Conservation (phyloP, 2,329 filamentous ascomycete species). For the Esteya vermicola region DNA sequence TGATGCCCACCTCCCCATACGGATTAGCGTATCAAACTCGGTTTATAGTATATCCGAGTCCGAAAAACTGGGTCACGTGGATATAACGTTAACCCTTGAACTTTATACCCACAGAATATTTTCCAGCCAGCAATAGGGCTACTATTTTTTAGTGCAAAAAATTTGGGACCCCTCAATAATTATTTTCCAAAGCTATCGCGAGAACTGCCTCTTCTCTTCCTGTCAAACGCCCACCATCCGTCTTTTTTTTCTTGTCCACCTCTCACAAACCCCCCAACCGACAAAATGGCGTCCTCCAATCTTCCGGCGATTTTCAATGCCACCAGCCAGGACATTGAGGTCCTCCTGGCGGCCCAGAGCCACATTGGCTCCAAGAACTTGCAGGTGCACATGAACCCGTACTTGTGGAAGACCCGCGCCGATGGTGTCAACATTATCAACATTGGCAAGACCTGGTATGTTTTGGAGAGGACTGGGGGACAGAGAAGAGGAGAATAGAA, state of each 20-base stretch:
- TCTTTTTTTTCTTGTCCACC: not conserved
- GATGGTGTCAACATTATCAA: constrained; percentile 99
- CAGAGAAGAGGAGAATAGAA: not conserved
- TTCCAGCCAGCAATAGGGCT: constrained; percentile 7
- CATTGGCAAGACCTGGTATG: constrained; percentile 99
- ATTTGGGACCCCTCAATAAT: constrained; percentile 8
- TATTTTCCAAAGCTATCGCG: constrained; percentile 6
- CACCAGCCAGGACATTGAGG: constrained; percentile 97
- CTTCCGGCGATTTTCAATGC: constrained; percentile 93
- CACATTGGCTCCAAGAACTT: constrained; percentile 99
- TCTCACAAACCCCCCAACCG: constrained; percentile 27
- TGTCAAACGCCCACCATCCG: not conserved
- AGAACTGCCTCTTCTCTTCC: constrained; percentile 1
- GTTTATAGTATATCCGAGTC: not conserved
- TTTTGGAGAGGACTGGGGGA: constrained; percentile 7
- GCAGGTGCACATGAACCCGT: constrained; percentile 84
- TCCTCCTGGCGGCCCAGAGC: constrained; percentile 91
- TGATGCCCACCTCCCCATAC: not conserved
- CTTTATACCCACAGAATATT: no score
- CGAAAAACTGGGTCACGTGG: constrained; percentile 5
- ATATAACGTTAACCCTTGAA: not conserved
- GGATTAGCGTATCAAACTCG: constrained; percentile 2
- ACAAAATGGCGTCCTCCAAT: constrained; percentile 90
- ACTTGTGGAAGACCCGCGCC: constrained; percentile 98
- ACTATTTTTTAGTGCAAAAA: constrained; percentile 5